Conservation (phyloP, 106 monocot species). For the Posidonia australis region DNA sequence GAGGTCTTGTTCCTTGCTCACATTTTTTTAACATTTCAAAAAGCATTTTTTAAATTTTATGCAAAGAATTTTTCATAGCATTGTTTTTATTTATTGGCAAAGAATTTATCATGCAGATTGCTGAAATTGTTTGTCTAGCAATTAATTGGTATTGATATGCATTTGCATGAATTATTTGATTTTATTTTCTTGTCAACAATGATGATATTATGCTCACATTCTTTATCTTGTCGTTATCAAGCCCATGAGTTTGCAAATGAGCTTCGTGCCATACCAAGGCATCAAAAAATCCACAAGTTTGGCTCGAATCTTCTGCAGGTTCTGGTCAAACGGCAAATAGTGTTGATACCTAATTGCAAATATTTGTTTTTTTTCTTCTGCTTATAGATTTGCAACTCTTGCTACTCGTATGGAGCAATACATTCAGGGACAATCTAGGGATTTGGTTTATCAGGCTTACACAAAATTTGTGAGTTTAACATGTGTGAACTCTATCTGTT, state of each 20-base stretch:
- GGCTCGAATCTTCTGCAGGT: constrained; percentile 82
- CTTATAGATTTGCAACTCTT: constrained; percentile 76
- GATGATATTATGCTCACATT: neutral
- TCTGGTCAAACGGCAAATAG: constrained; percentile 45
- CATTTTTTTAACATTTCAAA: too few species aligned
- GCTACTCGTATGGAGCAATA: constrained; percentile 97
- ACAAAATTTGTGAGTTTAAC: constrained; percentile 75
- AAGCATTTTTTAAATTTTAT: too few species aligned
- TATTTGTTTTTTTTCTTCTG: neutral
- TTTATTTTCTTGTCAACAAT: too few species aligned
- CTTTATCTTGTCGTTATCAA: constrained; percentile 21
- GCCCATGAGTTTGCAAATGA: constrained; percentile 99
- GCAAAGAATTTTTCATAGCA: too few species aligned
- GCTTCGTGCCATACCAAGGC: constrained; percentile 95
- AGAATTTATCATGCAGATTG: too few species aligned
- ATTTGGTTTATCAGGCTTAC: constrained; percentile 92
- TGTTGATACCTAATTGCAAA: constrained; percentile 29
- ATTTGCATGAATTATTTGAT: too few species aligned
- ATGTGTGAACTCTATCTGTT: neutral
- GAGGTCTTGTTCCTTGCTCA: too few species aligned
- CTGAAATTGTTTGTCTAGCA: too few species aligned
- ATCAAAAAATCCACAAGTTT: constrained; percentile 81
- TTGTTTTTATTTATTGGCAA: too few species aligned
- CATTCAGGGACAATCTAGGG: constrained; percentile 94
- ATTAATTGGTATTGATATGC: too few species aligned